Evolutionary conservation across 1,284 basidiomycete genomes (phyloP).

Genomic region (Mycosarcoma mackinlayi): DNA sequence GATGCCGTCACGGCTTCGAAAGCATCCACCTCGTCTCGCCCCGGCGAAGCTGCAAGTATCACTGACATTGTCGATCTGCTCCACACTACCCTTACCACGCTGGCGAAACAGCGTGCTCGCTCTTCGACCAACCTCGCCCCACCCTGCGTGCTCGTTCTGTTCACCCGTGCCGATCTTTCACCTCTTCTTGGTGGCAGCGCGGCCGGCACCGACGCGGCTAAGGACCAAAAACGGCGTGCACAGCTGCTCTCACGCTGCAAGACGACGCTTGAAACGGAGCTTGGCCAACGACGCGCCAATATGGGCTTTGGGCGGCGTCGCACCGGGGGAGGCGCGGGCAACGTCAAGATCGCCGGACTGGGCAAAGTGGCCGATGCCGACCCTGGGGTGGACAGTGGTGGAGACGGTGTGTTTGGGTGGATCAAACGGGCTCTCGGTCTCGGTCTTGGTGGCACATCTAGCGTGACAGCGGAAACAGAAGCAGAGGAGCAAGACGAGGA

Average conservation of each 20-base stretch:
- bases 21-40: conserved; percentile 12
- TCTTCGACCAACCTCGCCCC: conserved; percentile 16
- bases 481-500: conserved; percentile 57
- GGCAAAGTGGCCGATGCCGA: conserved; percentile 48
- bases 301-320: conserved; percentile 50
- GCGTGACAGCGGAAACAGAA: conserved; percentile 18
- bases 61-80: conserved; percentile 52
- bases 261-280: conserved; percentile 55
- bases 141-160: conserved; percentile 57
- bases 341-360: conserved; percentile 61
- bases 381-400: background rate
- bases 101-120: conserved; percentile 40
- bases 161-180: conserved; percentile 63
- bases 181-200: conserved; percentile 55
- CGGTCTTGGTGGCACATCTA: background rate
- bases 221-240: conserved; percentile 55
- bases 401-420: conserved; percentile 44
- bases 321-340: conserved; percentile 3
- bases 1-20: conserved; percentile 62
- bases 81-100: conserved; percentile 51
- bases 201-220: conserved; percentile 34
- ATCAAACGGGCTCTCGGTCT: conserved; percentile 41
- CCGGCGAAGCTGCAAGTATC: conserved; percentile 34
- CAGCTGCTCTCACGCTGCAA: conserved; percentile 61
- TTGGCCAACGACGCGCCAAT: conserved; percentile 52